phyloP scores from a whole-genome alignment of 495 filamentous ascomycete species.

The Tuber aestivum region DNA sequence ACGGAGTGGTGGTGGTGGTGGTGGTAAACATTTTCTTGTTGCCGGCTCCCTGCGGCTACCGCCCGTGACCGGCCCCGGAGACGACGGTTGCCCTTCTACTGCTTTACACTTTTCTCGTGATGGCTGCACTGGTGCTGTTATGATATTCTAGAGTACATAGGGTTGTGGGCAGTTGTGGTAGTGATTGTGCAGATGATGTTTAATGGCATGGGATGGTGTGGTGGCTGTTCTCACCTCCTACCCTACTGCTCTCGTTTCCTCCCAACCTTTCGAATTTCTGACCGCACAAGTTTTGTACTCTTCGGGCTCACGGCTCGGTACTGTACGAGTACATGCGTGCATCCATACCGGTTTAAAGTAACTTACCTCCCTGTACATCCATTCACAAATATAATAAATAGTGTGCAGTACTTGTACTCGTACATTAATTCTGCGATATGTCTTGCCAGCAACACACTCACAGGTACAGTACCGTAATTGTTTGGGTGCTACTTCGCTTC shows the following conservation, averaged over 20 bases:
- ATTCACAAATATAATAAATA: background rate
- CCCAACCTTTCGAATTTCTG: background rate
- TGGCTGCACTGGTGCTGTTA: background rate
- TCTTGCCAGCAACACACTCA: background rate
- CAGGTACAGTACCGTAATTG: background rate
- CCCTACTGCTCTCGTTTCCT: background rate
- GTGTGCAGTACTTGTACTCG: background rate
- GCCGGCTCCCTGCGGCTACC: background rate
- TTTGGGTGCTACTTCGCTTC: conserved; percentile 21
- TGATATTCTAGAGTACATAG: background rate
- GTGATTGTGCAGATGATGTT: background rate
- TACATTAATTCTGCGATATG: background rate
- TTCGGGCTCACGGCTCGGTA: background rate
- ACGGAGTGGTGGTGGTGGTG: background rate
- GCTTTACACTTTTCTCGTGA: background rate
- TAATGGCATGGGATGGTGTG: background rate
- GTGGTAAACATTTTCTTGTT: background rate
- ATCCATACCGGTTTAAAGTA: conserved; percentile 3
- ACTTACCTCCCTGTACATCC: background rate
- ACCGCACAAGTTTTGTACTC: background rate
- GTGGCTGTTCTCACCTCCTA: background rate
- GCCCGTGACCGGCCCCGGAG: background rate
- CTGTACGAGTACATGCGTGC: too few relatives aligned
- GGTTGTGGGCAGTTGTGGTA: background rate
- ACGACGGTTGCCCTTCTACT: background rate